phyloP scores from a whole-genome alignment of 1,139 yeast species.

The Zygosaccharomyces sapae region DNA sequence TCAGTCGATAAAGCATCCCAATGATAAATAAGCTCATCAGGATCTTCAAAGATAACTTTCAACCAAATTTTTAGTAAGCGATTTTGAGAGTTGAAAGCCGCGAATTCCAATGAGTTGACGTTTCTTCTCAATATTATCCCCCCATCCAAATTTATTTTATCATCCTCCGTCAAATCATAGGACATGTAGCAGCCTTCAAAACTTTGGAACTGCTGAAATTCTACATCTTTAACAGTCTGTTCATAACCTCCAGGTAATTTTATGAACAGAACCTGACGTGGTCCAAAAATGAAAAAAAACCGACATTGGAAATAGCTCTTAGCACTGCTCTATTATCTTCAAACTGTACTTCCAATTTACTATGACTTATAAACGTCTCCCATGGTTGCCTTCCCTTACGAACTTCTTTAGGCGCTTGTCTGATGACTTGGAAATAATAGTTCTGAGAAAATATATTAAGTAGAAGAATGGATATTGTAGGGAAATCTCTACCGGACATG shows the following conservation, averaged over 20 bases:
- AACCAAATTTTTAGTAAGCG: constrained; percentile 4
- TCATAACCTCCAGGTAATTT: constrained; percentile 17
- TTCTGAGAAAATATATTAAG: constrained; percentile 3
- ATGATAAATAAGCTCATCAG: constrained; percentile 7
- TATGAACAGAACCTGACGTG: constrained; percentile 13
- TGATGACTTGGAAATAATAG: constrained; percentile 12
- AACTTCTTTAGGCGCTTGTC: constrained; percentile 7
- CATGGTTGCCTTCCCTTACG: constrained; percentile 9
- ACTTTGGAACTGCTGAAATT: constrained; percentile 1
- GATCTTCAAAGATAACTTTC: constrained; percentile 8
- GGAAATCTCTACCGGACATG: constrained; percentile 9
- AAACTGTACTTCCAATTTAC: neutral
- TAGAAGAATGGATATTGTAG: constrained; percentile 8
- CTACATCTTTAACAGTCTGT: constrained; percentile 14
- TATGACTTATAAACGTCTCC: constrained; percentile 8
- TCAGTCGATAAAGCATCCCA: constrained; percentile 5
- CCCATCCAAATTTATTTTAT: neutral
- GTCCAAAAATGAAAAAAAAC: constrained; percentile 19
- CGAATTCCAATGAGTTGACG: constrained; percentile 8
- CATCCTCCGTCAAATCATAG: neutral
- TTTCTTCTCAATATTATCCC: constrained; percentile 4
- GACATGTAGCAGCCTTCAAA: constrained; percentile 3
- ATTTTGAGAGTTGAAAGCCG: constrained; percentile 4
- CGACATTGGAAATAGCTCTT: constrained; percentile 19
- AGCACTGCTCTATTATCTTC: constrained; percentile 4